phyloP scores from a whole-genome alignment of 1,139 yeast genomes.

The Protomyces pachydermus region DNA sequence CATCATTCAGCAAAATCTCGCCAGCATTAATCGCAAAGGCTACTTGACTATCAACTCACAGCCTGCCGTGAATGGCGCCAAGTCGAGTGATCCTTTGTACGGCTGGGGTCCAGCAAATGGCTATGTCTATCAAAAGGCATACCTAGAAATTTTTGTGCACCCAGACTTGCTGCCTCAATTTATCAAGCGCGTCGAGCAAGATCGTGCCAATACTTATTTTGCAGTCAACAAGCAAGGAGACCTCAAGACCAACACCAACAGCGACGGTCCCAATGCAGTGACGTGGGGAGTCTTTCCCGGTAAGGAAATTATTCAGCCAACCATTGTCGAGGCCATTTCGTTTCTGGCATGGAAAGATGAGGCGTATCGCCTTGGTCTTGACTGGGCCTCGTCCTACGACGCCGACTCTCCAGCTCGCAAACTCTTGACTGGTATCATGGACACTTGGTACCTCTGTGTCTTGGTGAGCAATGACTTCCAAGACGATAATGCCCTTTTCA shows the following conservation, averaged over 20 bases:
- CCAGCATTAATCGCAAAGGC: slow-evolving; percentile 60
- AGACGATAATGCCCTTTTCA: slow-evolving; percentile 16
- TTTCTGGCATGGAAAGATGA: slow-evolving; percentile 97
- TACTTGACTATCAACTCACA: slow-evolving; percentile 86
- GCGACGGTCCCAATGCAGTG: slow-evolving; percentile 78
- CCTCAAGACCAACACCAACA: slow-evolving; percentile 60
- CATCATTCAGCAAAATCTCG: slow-evolving; percentile 55
- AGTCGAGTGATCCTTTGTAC: slow-evolving; percentile 62
- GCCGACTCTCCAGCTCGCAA: slow-evolving; percentile 38
- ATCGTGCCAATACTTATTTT: slow-evolving; percentile 63
- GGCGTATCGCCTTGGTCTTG: slow-evolving; percentile 72
- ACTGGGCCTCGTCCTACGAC: slow-evolving; percentile 60
- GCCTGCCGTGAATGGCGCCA: slow-evolving; percentile 81
- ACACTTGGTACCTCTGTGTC: slow-evolving; percentile 70
- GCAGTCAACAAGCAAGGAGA: slow-evolving; percentile 61
- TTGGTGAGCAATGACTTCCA: slow-evolving; percentile 80
- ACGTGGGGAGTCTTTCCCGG: slow-evolving; percentile 98
- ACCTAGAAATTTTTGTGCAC: slow-evolving; percentile 76
- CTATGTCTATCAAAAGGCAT: slow-evolving; percentile 87
- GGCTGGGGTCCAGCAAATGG: slow-evolving; percentile 98
- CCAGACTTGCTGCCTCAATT: slow-evolving; percentile 47
- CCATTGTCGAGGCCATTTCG: slow-evolving; percentile 83
- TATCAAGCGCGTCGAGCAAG: slow-evolving; percentile 44
- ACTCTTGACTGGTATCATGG: slow-evolving; percentile 51
- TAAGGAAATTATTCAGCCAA: slow-evolving; percentile 83